Base-by-base conservation (phyloP, 768 basidiomycete genomes). In the Phlebiopsis gigantea region DNA sequence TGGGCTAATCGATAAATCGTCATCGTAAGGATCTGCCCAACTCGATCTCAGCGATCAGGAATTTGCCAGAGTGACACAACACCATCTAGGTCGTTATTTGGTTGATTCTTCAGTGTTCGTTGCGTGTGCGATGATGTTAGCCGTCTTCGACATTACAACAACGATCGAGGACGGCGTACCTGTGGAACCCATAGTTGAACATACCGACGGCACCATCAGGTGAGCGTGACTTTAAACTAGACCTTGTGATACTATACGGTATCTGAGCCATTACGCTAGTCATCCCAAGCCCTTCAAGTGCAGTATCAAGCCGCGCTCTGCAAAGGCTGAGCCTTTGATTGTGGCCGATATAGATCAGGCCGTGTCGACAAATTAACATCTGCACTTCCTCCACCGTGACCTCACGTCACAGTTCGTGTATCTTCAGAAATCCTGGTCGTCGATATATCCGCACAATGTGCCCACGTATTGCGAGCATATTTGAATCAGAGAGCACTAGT, bases 31-130 rank as follows among this genome's bases (percentile, higher is more conserved):
- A 39, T 39, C 17, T 39, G 34, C 34, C 2, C 34, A 12, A 17
- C 12, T 39, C 4, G 3, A 17, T 39, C 17, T 9, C 34, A 10
- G 3, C 34, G 12, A 3, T 10, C 34, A 12, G 3, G 34, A 34
- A 34, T 39, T 9, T 9, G 26, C 19, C 21, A 24, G 22, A 7
- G 15, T 45, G 44, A 19, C 5, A 21, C 19, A 47, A 7, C 19
- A 26, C 46, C n/a, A 24, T 47, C 48, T 30, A 61, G 59, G 58
- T 2, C 58, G 63, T 10, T 61, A 69, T 52, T 61, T 75, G 21
- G 71, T 73, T 8, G 68, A 72, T 44, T 57, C 60, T 1, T 65
- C 67, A 2, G 50, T 72, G 17, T 75, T 63, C 57, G 39, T 70
- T 28, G 26, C 63, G 1, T 57, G 62, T 44, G 71, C 69, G 1